These are phyloP conservation scores for Fusarium algeriense DNA, from an alignment of 2,329 filamentous ascomycete genomes.

Conservation along the genomic window DNA sequence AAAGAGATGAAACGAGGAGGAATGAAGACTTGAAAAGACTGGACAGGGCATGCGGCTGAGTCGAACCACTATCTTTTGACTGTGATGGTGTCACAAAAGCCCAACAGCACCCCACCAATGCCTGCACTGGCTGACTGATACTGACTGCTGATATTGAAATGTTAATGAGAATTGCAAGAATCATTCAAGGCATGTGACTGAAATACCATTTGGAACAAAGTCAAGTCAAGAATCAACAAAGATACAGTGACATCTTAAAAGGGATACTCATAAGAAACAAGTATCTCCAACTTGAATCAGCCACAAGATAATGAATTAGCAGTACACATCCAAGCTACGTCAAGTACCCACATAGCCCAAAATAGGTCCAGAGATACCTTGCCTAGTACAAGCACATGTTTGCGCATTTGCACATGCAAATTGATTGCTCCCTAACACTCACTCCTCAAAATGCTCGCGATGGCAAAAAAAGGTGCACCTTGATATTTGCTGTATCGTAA, in stretches of 20 bases:
- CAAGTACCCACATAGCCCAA: constrained; percentile 36
- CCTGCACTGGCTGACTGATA: neutral
- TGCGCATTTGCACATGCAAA: constrained; percentile 36
- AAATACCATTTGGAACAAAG: neutral
- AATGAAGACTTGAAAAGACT: constrained; percentile 7
- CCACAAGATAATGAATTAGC: constrained; percentile 17
- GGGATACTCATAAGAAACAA: constrained; percentile 29
- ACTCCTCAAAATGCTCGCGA: constrained; percentile 17
- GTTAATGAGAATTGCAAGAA: constrained; percentile 2
- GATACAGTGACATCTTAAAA: neutral
- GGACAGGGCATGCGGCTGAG: constrained; percentile 39
- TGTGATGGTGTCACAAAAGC: constrained; percentile 43
- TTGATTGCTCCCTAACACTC: neutral
- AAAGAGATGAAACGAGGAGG: constrained; percentile 26
- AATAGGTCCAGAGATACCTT: constrained; percentile 38
- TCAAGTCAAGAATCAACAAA: neutral
- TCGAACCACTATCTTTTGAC: constrained; percentile 36
- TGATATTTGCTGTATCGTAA: constrained; percentile 11
- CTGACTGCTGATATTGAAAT: neutral
- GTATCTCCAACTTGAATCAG: constrained; percentile 3
- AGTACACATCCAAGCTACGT: constrained; percentile 7
- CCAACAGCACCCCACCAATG: constrained; percentile 41
- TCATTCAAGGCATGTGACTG: neutral
- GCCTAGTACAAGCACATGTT: constrained; percentile 40
- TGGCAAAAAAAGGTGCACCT: constrained; percentile 33